These are phyloP conservation scores for Crithidia fasciculata DNA, from an alignment of 208 protist species.

Conservation along the genomic window DNA sequence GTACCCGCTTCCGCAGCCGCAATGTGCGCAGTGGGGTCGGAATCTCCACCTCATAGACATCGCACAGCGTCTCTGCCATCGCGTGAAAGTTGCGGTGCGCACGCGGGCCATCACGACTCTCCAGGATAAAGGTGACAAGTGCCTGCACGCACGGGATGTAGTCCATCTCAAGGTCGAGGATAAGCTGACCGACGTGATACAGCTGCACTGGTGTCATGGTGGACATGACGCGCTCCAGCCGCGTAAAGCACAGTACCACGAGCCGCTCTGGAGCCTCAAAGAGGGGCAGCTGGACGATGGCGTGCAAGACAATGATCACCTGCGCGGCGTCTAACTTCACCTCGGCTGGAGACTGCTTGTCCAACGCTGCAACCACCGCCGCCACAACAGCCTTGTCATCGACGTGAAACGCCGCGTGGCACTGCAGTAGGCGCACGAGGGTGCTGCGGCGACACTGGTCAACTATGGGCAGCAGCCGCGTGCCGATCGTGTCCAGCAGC, in stretches of 20 bases:
- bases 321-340: conserved; percentile 64
- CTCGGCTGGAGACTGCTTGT: conserved; percentile 61
- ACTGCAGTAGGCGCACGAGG: conserved; percentile 83
- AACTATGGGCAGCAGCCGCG: conserved; percentile 55
- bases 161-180: conserved; percentile 85
- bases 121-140: conserved; percentile 72
- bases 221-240: conserved; percentile 61
- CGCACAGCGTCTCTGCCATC: conserved; percentile 74
- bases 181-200: conserved; percentile 57
- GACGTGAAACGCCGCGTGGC: conserved; percentile 64
- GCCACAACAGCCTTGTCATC: conserved; percentile 56
- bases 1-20: conserved; percentile 53
- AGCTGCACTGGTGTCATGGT: conserved; percentile 55
- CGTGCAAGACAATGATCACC: conserved; percentile 66
- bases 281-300: conserved; percentile 49
- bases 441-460: conserved; percentile 78
- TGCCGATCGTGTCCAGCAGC: conserved; percentile 79
- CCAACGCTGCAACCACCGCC: conserved; percentile 44
- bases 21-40: conserved; percentile 49
- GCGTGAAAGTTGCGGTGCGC: conserved; percentile 37
- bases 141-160: conserved; percentile 64
- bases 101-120: conserved; percentile 69
- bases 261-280: conserved; percentile 44
- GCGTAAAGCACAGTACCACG: conserved; percentile 56
- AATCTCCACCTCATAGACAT: conserved; percentile 81